A percentile compares a stretch with the other conserved stretches of the same genome.
phyloP scores from a whole-genome alignment of 495 filamentous ascomycete genomes.

The Podospora comata region DNA sequence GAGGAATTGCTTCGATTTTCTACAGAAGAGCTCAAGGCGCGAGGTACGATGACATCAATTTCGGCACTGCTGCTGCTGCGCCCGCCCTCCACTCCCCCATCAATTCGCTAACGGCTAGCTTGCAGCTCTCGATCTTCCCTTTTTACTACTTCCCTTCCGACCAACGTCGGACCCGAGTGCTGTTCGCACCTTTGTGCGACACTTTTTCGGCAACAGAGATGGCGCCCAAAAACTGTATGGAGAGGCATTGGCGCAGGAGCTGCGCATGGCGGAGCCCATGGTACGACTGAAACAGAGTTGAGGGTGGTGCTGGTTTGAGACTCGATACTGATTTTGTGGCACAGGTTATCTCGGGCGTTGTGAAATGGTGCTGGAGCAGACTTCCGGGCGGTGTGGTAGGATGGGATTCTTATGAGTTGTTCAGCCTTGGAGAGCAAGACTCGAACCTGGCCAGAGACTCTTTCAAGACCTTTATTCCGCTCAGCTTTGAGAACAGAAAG shows the following conservation, averaged over 20 bases:
- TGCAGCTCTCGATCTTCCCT: slow-evolving; percentile 81
- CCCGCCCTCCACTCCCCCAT: slow-evolving; percentile 9
- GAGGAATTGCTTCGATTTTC: slow-evolving; percentile 80
- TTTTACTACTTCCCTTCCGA: slow-evolving; percentile 92
- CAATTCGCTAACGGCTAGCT: slow-evolving; percentile 35
- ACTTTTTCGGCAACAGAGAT: slow-evolving; percentile 75
- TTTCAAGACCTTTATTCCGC: slow-evolving; percentile 92
- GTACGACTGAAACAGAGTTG: slow-evolving; percentile 46
- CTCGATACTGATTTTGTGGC: slow-evolving; percentile 20
- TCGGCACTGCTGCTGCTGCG: slow-evolving; percentile 29
- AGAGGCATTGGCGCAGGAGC: slow-evolving; percentile 72
- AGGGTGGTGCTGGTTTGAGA: background rate
- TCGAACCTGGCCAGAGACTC: slow-evolving; percentile 88
- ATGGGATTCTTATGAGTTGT: slow-evolving; percentile 96
- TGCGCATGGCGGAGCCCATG: slow-evolving; percentile 92
- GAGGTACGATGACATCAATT: slow-evolving; percentile 64
- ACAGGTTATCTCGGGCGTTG: slow-evolving; percentile 85
- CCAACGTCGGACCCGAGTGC: slow-evolving; percentile 88
- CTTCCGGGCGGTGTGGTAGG: slow-evolving; percentile 88
- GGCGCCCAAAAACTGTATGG: slow-evolving; percentile 54
- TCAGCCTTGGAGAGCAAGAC: slow-evolving; percentile 92
- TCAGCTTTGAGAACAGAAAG: slow-evolving; percentile 80
- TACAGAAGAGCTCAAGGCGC: slow-evolving; percentile 85
- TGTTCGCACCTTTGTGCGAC: slow-evolving; percentile 86
- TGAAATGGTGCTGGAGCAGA: slow-evolving; percentile 99